These are phyloP conservation scores for Anthracocystis panici-leucophaei DNA, from an alignment of 1,284 basidiomycete species.

Conservation along the genomic window DNA sequence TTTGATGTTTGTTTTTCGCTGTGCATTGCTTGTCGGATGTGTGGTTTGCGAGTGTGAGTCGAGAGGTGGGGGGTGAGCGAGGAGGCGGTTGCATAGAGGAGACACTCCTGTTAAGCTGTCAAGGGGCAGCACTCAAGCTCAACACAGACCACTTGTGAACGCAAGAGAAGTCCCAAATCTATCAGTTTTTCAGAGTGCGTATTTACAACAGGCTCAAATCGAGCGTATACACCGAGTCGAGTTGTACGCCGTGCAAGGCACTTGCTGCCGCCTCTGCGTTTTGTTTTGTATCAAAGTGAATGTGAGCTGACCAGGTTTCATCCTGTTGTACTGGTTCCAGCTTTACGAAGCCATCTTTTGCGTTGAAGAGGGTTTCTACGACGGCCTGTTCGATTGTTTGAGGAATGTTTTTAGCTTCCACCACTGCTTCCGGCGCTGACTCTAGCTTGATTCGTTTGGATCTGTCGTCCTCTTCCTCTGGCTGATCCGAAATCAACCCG, in stretches of 20 bases:
- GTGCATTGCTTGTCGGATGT: too few relatives aligned
- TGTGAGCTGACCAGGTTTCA: conserved; percentile 73
- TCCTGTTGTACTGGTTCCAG: conserved; percentile 60
- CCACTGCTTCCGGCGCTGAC: conserved; percentile 20
- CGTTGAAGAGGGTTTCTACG: conserved; percentile 13
- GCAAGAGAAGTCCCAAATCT: too few relatives aligned
- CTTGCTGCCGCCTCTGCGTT: conserved; percentile 81
- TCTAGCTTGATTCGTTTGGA: conserved; percentile 66
- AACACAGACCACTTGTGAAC: too few relatives aligned
- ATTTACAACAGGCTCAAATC: conserved; percentile 4
- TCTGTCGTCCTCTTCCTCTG: conserved; percentile 74
- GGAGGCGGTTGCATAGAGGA: too few relatives aligned
- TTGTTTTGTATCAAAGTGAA: conserved; percentile 79
- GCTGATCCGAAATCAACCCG: conserved; percentile 72
- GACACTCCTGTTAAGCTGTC: too few relatives aligned
- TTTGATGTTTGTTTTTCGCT: too few relatives aligned
- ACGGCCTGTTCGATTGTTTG: conserved; percentile 3
- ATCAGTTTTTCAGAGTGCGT: too few relatives aligned
- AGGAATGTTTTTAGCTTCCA: conserved; percentile 79
- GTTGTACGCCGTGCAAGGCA: conserved; percentile 80
- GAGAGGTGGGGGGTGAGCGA: too few relatives aligned
- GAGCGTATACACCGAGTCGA: conserved; percentile 75
- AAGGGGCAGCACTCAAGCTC: too few relatives aligned
- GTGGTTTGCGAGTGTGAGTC: too few relatives aligned
- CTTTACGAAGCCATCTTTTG: conserved; percentile 2